phyloP scores from a whole-genome alignment of 2,329 filamentous ascomycete genomes.

The Chrysoporthe deuterocubensis region DNA sequence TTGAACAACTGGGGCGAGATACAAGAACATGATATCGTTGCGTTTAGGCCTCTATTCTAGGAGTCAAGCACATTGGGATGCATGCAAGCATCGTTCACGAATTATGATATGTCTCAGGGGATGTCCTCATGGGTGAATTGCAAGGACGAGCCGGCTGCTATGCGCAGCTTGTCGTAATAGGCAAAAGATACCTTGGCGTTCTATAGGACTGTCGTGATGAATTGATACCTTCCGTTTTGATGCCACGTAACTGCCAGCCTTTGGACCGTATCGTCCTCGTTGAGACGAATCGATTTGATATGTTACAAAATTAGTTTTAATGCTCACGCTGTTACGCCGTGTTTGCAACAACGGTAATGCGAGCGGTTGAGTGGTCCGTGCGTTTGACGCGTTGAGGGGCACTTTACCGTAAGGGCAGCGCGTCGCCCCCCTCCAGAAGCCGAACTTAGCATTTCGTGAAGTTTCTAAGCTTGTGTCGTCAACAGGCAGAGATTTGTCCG shows the following conservation, averaged over 20 bases:
- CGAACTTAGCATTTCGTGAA: neutral
- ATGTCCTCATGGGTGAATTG: neutral
- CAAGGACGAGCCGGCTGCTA: neutral
- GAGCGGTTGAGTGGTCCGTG: neutral
- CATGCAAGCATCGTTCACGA: neutral
- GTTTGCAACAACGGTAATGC: neutral
- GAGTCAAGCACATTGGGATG: neutral
- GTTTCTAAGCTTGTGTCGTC: neutral
- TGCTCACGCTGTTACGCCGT: too few species aligned
- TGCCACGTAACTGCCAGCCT: neutral
- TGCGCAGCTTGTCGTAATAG: neutral
- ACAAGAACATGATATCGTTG: neutral
- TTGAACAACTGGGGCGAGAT: slow-evolving; percentile 37
- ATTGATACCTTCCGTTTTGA: neutral
- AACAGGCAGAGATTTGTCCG: neutral
- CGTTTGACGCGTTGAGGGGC: neutral
- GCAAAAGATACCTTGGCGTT: neutral
- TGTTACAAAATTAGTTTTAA: too few species aligned
- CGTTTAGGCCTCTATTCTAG: neutral
- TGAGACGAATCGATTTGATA: neutral
- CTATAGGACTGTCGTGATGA: neutral
- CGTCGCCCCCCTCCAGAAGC: neutral
- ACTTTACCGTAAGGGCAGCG: neutral
- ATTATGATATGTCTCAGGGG: neutral
- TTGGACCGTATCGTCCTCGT: neutral